Evolutionary conservation across 108 stramenopile genomes (phyloP).

Genomic region (Fragilariopsis cylindrus): DNA sequence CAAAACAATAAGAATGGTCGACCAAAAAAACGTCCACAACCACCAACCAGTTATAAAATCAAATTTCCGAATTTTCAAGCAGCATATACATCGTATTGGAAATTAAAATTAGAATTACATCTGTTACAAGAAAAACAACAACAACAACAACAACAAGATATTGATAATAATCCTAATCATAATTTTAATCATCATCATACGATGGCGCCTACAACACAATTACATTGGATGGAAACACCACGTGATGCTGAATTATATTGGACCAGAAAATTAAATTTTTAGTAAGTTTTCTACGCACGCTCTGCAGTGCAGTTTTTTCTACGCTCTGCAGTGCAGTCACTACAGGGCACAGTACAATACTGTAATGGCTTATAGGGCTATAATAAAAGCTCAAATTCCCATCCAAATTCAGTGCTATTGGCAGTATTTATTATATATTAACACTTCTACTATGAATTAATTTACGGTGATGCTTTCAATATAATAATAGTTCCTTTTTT

Average conservation of each 20-base stretch:
- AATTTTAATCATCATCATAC: too few relatives aligned
- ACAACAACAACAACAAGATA: too few relatives aligned
- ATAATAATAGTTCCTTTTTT: too few relatives aligned
- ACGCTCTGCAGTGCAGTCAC: too few relatives aligned
- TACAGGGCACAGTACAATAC: too few relatives aligned
- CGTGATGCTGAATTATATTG: constrained; percentile 68
- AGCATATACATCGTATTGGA: constrained; percentile 54
- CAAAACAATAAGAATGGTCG: constrained; percentile 6
- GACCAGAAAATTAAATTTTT: constrained; percentile 64
- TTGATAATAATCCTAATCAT: not conserved
- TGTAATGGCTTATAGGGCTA: too few relatives aligned
- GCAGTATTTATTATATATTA: too few relatives aligned
- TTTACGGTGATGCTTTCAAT: too few relatives aligned
- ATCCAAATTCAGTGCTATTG: too few relatives aligned
- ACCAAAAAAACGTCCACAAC: constrained; percentile 17
- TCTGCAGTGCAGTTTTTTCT: too few relatives aligned
- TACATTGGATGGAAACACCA: constrained; percentile 82
- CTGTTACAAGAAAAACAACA: constrained; percentile 8
- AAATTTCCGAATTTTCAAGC: constrained; percentile 66
- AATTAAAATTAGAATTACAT: constrained; percentile 37
- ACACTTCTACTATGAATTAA: too few relatives aligned
- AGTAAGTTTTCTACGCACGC: not conserved
- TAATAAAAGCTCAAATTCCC: too few relatives aligned
- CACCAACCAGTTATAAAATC: constrained; percentile 58
- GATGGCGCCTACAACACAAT: constrained; percentile 4